Evolutionary conservation across 129 eudicot species (phyloP).

Genomic region (Kitagawia praeruptora): DNA sequence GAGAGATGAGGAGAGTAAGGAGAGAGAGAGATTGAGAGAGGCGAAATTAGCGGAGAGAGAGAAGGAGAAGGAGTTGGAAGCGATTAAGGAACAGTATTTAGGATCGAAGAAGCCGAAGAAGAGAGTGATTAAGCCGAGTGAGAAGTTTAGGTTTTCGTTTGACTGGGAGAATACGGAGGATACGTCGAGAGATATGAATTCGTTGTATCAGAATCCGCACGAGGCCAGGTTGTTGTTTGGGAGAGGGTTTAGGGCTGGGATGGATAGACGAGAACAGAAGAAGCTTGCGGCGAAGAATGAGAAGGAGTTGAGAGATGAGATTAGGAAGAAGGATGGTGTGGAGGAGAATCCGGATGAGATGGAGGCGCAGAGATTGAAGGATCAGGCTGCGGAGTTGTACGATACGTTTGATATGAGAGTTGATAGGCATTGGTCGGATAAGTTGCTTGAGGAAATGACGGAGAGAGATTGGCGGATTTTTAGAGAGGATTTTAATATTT

Average conservation of each 20-base stretch:
- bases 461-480: constrained; percentile 12
- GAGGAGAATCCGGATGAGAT: constrained; percentile 5
- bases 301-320: constrained; percentile 10
- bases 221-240: constrained; percentile 6
- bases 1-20: not conserved
- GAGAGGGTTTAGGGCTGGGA: constrained; percentile 6
- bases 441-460: constrained; percentile 8
- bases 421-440: constrained; percentile 7
- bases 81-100: constrained; percentile 8
- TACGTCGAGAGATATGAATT: constrained; percentile 8
- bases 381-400: constrained; percentile 7
- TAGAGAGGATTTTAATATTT: constrained; percentile 10
- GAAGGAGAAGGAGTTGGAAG: constrained; percentile 7
- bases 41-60: constrained; percentile 6
- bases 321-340: constrained; percentile 2
- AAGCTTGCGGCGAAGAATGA: constrained; percentile 4
- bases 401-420: constrained; percentile 12
- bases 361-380: constrained; percentile 3
- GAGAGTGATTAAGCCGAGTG: constrained; percentile 9
- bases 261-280: constrained; percentile 11
- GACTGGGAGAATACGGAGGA: constrained; percentile 14
- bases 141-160: constrained; percentile 10
- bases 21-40: not conserved
- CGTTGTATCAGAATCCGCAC: constrained; percentile 8
- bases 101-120: constrained; percentile 1